Conservation (phyloP, 1,139 yeast genomes). For the Nakaseomyces sp. region DNA sequence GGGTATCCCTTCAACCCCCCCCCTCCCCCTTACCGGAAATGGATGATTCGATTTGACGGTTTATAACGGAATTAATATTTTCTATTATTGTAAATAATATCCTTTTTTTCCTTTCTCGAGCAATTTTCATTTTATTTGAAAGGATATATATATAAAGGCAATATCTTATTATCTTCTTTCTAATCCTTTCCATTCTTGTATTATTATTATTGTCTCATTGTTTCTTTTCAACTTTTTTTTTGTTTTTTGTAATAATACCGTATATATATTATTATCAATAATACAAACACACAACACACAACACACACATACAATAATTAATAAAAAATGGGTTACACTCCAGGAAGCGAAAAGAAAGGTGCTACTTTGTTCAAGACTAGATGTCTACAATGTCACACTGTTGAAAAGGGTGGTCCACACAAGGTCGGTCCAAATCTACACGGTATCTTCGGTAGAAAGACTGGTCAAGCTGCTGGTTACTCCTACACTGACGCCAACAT, state of each 20-base stretch:
- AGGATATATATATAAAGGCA: neutral
- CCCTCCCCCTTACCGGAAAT: no score
- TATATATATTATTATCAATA: neutral
- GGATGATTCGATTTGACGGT: no score
- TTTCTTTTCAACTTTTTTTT: neutral
- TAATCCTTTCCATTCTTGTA: neutral
- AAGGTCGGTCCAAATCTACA: slow-evolving; percentile 98
- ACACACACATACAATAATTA: slow-evolving; percentile 15
- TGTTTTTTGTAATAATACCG: neutral
- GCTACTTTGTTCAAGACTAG: slow-evolving; percentile 97
- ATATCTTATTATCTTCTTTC: neutral
- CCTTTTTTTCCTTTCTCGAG: neutral
- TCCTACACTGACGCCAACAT: slow-evolving; percentile 98
- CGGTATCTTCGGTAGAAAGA: slow-evolving; percentile 85
- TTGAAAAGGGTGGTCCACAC: slow-evolving; percentile 92
- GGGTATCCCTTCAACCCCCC: no score
- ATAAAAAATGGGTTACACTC: slow-evolving; percentile 21
- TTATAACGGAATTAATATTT: neutral
- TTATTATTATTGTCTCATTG: no score
- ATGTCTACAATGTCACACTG: slow-evolving; percentile 98
- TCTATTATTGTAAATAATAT: neutral
- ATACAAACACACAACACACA: slow-evolving; percentile 19
- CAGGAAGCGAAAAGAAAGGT: slow-evolving; percentile 92
- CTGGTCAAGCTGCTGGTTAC: slow-evolving; percentile 90
- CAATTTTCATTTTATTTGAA: no score